Conservation (phyloP, 1,284 basidiomycete genomes). For the Inonotus obliquus region DNA sequence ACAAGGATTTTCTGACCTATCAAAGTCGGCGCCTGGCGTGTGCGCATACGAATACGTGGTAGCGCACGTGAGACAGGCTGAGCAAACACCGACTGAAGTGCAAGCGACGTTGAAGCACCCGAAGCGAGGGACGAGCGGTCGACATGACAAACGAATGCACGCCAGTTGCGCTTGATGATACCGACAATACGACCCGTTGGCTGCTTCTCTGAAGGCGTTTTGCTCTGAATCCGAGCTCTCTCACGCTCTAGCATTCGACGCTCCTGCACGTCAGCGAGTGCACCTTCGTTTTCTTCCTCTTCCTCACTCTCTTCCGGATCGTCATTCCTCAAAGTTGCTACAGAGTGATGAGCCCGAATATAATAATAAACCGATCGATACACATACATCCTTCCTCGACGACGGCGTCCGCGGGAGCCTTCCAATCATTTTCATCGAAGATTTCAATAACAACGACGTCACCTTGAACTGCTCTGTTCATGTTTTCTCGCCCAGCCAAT, state of each 20-base stretch:
- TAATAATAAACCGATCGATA: neutral
- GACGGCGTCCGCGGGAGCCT: constrained; percentile 88
- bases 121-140: constrained; percentile 86
- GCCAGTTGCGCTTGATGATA: constrained; percentile 93
- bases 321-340: constrained; percentile 84
- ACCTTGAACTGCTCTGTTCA: constrained; percentile 95
- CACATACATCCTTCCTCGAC: constrained; percentile 83
- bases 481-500: constrained; percentile 84
- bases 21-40: constrained; percentile 87
- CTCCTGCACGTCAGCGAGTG: constrained; percentile 45
- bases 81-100: constrained; percentile 91
- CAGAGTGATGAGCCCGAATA: neutral
- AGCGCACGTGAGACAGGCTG: constrained; percentile 90
- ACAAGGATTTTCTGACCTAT: constrained; percentile 95
- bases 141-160: constrained; percentile 96
- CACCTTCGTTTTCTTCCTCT: constrained; percentile 47
- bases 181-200: constrained; percentile 94
- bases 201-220: constrained; percentile 53
- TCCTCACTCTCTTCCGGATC: constrained; percentile 78
- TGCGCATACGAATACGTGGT: constrained; percentile 91
- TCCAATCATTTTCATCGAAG: constrained; percentile 89
- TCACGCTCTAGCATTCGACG: constrained; percentile 37
- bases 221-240: constrained; percentile 31
- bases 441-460: constrained; percentile 92
- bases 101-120: constrained; percentile 73